A percentile compares a stretch with the other conserved stretches of the same genome.
Conservation (phyloP, 257 asterid genomes). For the Solanum tacnaense region DNA sequence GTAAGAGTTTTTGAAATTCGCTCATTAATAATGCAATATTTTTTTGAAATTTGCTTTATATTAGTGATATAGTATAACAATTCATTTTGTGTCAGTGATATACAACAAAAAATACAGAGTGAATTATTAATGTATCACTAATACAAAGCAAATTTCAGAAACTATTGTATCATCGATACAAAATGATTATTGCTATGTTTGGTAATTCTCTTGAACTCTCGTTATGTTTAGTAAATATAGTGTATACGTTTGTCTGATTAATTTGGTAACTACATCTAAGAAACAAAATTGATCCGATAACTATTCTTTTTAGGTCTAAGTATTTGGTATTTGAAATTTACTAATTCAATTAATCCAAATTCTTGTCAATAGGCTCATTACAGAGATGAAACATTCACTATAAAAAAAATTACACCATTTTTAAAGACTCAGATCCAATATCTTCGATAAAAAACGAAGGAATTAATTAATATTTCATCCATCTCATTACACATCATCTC, state of each 20-base stretch:
- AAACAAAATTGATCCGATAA: neutral
- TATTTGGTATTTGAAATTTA: neutral
- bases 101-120: neutral
- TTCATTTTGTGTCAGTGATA: neutral
- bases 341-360: neutral
- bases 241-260: neutral
- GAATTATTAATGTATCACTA: neutral
- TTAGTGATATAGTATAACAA: neutral
- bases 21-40: too few relatives aligned
- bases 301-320: neutral
- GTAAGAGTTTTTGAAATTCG: too few relatives aligned
- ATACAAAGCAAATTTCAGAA: too few relatives aligned
- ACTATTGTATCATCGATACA: too few relatives aligned
- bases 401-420: neutral
- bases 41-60: too few relatives aligned
- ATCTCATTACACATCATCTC: neutral
- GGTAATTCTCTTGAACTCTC: neutral
- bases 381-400: neutral
- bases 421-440: neutral
- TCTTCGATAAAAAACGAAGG: rapidly evolving
- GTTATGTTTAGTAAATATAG: neutral
- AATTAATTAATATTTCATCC: neutral
- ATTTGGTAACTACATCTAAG: neutral
- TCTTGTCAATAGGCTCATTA: neutral
- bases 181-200: neutral